A percentile compares a stretch with the other conserved stretches of the same genome.
These are phyloP conservation scores for Aspergillus sp. DNA, from an alignment of 2,329 filamentous ascomycete species.

Conservation along the genomic window DNA sequence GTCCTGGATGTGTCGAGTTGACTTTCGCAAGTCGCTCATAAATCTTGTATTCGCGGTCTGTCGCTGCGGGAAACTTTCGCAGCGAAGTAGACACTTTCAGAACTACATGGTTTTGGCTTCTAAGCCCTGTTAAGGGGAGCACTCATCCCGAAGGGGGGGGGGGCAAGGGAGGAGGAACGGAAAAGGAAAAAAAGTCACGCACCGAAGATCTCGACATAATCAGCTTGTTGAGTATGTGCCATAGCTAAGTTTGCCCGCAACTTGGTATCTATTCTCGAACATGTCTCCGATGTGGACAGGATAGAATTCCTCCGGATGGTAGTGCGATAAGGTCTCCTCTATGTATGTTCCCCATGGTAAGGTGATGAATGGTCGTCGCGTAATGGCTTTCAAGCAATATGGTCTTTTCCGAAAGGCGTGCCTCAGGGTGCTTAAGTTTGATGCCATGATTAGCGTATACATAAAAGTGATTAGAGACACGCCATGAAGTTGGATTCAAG, in stretches of 20 bases:
- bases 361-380: no score
- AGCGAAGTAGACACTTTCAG: constrained; percentile 30
- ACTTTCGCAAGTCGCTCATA: constrained; percentile 26
- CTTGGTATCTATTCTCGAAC: constrained; percentile 35
- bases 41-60: constrained; percentile 22
- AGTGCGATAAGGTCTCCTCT: constrained; percentile 37
- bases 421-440: no score
- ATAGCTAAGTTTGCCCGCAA: constrained; percentile 39
- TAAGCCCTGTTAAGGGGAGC: neutral
- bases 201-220: constrained; percentile 41
- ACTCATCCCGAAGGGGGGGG: neutral
- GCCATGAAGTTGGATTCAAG: no score
- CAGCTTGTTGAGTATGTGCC: constrained; percentile 44
- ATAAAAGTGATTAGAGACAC: no score
- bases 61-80: constrained; percentile 16
- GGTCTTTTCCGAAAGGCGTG: no score
- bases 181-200: neutral
- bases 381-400: no score
- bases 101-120: constrained; percentile 17
- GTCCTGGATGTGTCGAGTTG: constrained; percentile 23
- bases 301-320: constrained; percentile 36
- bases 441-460: no score
- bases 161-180: no score
- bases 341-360: constrained; percentile 8
- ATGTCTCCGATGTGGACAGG: constrained; percentile 39